Evolutionary conservation across 331 rosid species (phyloP), one percentile per base, ranked within the genome.

Genomic region (Malus hybrid): DNA sequence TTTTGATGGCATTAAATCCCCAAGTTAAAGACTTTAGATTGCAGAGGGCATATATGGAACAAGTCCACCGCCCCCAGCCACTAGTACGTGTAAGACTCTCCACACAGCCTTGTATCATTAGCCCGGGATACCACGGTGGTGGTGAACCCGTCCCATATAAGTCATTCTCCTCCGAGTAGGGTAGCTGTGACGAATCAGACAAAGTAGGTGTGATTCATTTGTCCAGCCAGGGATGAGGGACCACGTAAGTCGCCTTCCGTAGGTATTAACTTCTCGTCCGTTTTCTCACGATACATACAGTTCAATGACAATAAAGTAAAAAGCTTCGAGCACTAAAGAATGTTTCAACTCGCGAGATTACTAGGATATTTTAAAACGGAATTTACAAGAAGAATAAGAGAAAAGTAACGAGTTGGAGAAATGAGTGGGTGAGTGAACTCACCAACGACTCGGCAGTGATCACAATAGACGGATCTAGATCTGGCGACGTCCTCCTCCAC

Each of bases 371-470:
- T 64, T 19, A 24, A 29, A 29, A 10, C 6, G 55, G 20, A 28
- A 10, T 44, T 44, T 12, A 44, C 52, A 36, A 27, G 2, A 33
- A 34, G 27, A 1, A 18, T 10, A 15, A 56, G 16, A 44, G 10
- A 24, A 20, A 31, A 31, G 10, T 8, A 10, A 31, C 4, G 16
- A 78, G 78, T 54, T 75, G 80, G n/a, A 70, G 32, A 80, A 74
- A 46, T 3, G 60, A 79, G 65, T 65, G 64, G 76, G 81, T 70
- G 90, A 83, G 81, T 81, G 76, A 75, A 93, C 97, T 92, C 91
- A 92, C 99, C 99, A 59, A 95, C 96, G 78, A 95, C 97, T 77
- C 99, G 93, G 88, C 99, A 95, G 86, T 95, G 97, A 62, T 92
- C 97, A 81, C 99, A 95, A 71, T 90, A 90, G 60, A 85, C 82